A percentile compares a stretch with the other conserved stretches of the same genome.
These are phyloP conservation scores for Claviceps pazoutovae DNA, from an alignment of 2,329 filamentous ascomycete species.

Conservation along the genomic window DNA sequence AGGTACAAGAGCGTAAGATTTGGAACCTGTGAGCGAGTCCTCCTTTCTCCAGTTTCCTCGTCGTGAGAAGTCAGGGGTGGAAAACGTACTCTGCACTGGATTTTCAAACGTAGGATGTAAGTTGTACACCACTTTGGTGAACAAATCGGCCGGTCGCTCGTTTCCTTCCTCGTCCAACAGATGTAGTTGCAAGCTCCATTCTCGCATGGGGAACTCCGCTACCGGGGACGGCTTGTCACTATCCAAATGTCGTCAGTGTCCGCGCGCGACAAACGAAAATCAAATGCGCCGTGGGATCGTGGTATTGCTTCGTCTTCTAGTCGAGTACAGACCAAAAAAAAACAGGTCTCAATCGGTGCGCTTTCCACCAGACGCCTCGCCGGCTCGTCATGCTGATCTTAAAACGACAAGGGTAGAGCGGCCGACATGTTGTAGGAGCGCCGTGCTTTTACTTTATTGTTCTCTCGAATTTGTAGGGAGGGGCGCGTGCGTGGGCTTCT, in stretches of 20 bases:
- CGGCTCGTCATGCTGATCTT: not conserved
- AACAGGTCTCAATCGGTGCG: not conserved
- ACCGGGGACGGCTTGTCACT: conserved; percentile 69
- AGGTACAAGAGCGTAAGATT: not conserved
- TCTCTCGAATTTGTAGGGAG: no score
- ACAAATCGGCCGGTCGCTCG: conserved; percentile 67
- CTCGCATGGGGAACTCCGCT: conserved; percentile 82
- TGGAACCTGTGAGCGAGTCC: not conserved
- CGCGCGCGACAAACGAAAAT: no score
- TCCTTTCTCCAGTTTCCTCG: not conserved
- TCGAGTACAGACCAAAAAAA: not conserved
- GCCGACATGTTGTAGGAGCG: not conserved
- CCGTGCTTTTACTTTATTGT: not conserved
- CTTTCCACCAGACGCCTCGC: not conserved
- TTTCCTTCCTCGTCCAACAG: conserved; percentile 77
- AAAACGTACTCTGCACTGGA: conserved; percentile 62
- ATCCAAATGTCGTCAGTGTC: conserved; percentile 10
- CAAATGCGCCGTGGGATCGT: not conserved
- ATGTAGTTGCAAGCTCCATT: conserved; percentile 80
- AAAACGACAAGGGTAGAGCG: not conserved
- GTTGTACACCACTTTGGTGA: conserved; percentile 85
- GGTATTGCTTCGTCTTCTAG: not conserved
- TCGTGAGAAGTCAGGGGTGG: not conserved
- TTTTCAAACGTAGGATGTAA: conserved; percentile 90
- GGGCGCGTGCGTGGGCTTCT: conserved; percentile 17